Percentiles rank a stretch among this genome's conserved stretches.
phyloP scores from a whole-genome alignment of 2,329 filamentous ascomycete species.

The Teratosphaeria pseudoeucalypti region DNA sequence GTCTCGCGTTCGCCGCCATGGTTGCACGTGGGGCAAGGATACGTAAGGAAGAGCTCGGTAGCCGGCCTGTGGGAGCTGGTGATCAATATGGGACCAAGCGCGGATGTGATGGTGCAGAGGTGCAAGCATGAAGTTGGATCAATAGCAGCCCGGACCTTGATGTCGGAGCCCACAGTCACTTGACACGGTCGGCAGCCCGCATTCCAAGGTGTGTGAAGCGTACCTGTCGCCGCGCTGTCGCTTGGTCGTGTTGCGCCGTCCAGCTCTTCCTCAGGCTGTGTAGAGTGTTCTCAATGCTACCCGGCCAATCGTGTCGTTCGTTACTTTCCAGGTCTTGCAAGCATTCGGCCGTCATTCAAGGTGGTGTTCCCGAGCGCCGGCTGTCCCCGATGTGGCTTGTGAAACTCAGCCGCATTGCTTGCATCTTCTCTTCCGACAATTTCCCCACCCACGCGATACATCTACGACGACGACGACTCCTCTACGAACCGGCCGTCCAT shows the following conservation, averaged over 20 bases:
- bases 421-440: neutral
- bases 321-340: neutral
- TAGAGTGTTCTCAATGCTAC: neutral
- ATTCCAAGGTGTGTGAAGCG: neutral
- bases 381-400: neutral
- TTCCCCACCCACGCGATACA: neutral
- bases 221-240: neutral
- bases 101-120: neutral
- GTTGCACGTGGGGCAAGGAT: neutral
- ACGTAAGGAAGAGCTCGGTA: neutral
- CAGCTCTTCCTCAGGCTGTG: neutral
- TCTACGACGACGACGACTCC: neutral
- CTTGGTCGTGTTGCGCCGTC: neutral
- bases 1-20: constrained; percentile 19
- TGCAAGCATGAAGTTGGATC: neutral
- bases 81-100: neutral
- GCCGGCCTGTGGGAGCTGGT: neutral
- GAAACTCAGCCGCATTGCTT: neutral
- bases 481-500: neutral
- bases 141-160: neutral
- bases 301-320: neutral
- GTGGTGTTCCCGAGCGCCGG: neutral
- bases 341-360: neutral
- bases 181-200: neutral
- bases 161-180: neutral